Evolutionary conservation across 1,284 basidiomycete species (phyloP).

Genomic region (Boletus albobrunnescens): DNA sequence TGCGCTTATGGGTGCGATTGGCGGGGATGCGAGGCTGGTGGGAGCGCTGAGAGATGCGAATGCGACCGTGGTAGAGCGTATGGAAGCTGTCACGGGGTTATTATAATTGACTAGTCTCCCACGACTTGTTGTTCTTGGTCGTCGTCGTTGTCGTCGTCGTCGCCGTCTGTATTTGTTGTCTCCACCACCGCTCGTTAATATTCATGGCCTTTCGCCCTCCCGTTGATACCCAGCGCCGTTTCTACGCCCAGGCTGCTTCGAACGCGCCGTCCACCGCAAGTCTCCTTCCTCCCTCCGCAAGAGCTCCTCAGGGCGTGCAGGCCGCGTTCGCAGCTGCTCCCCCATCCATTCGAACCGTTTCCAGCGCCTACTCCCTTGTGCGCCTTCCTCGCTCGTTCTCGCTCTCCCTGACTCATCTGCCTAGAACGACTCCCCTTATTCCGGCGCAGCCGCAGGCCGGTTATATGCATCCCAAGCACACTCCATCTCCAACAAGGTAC

Average conservation of each 20-base stretch:
- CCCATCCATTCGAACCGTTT: conserved; percentile 35
- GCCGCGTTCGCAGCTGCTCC: conserved; percentile 46
- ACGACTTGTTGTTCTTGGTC: background rate
- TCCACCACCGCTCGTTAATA: conserved; percentile 16
- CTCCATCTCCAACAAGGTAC: conserved; percentile 50
- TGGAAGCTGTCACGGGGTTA: conserved; percentile 40
- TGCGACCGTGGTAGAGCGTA: conserved; percentile 45
- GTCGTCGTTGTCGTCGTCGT: background rate
- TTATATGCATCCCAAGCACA: conserved; percentile 19
- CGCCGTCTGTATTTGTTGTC: background rate
- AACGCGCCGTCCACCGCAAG: conserved; percentile 52
- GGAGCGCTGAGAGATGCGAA: conserved; percentile 42
- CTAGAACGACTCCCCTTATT: conserved; percentile 47
- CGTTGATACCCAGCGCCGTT: conserved; percentile 24
- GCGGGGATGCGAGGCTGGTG: conserved; percentile 19
- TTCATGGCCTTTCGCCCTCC: conserved; percentile 23
- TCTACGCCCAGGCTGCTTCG: conserved; percentile 33
- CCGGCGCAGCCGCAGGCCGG: conserved; percentile 28
- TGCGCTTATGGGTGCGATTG: conserved; percentile 36
- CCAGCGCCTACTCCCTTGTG: conserved; percentile 45
- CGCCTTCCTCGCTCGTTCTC: background rate
- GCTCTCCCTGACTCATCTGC: conserved; percentile 8
- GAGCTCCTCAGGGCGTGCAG: conserved; percentile 36
- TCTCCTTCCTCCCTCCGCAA: conserved; percentile 43
- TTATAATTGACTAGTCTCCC: background rate